Conservation (phyloP, 192 early-diverging fungal genomes). For the Allomyces javanicus region DNA sequence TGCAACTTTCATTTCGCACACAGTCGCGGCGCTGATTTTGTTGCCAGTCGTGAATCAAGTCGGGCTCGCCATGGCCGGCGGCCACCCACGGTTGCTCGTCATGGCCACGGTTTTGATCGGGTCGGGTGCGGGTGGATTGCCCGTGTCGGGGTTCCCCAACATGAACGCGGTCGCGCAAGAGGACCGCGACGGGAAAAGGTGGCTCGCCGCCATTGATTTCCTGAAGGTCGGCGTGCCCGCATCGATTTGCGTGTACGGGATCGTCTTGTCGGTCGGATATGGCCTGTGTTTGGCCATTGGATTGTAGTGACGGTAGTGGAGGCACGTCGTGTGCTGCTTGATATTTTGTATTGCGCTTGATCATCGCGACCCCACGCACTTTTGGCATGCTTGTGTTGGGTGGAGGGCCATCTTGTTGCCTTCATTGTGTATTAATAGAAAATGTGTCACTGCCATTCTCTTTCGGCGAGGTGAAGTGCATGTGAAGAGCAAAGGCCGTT, state of each 20-base stretch:
- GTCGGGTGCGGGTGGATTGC: constrained; percentile 75
- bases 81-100: constrained; percentile 56
- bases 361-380: too few species aligned
- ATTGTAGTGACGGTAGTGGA: too few species aligned
- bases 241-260: neutral
- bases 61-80: constrained; percentile 56
- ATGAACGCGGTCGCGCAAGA: constrained; percentile 92
- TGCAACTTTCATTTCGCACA: constrained; percentile 87
- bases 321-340: too few species aligned
- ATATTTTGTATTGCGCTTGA: too few species aligned
- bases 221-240: constrained; percentile 57
- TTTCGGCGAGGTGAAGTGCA: too few species aligned
- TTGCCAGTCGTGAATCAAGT: constrained; percentile 81
- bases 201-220: constrained; percentile 66
- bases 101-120: constrained; percentile 70
- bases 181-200: constrained; percentile 66
- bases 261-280: neutral
- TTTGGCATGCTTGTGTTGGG: too few species aligned
- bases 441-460: too few species aligned
- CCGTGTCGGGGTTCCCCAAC: constrained; percentile 88
- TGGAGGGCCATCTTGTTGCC: too few species aligned
- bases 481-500: too few species aligned
- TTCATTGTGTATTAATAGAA: too few species aligned
- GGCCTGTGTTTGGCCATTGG: neutral
- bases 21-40: constrained; percentile 88